Evolutionary conservation across 768 basidiomycete genomes (phyloP), one percentile per base, ranked within the genome.

Genomic region (Tricholoma flavovirens): DNA sequence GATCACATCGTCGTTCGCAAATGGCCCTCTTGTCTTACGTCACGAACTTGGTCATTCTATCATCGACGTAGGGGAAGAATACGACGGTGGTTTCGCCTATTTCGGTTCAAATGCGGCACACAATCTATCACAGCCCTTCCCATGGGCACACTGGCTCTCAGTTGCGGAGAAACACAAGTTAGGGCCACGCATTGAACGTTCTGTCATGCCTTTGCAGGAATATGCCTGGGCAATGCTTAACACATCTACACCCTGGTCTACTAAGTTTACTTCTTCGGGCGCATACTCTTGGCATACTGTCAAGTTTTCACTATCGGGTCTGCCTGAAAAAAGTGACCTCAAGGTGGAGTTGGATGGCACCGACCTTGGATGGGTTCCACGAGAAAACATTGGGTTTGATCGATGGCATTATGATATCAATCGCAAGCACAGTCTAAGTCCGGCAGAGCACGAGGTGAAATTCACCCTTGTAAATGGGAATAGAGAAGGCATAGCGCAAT

Each of bases 31-130:
- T 17, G 87, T 90, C 5, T 77, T 91, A 29, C 80, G 88, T 5
- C 89, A 90, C 62, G 89, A 90, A 67, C 80, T 90, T 1, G 89
- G 89, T 0, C 89, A 92, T 69, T 88, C 87, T 21, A 81, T 90
- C 49, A 87, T 90, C 61, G 72, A 81, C 6, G 84, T 89, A 17
- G 90, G 90, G 4, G 90, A 91, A 69, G 89, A 90, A 70, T 90
- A 92, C 64, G 90, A 91, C 60, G 89, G 88, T 11, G 89, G 87
- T 4, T 82, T 69, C 58, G 84, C 75, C 3, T 92, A 91, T 67
- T 88, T 78, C 61, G 89, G 89, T 14, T 75, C 77, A 33, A 88
- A 92, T 62, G 79, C 86, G 3, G 75, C 76, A 24, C 70, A 78
- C 45, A 67, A 82, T 59, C 61, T 70, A 30, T 67, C 69, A 9